Evolutionary conservation across 176 grass and related monocot genomes (phyloP).

Genomic region (Eragrostis nindensis): DNA sequence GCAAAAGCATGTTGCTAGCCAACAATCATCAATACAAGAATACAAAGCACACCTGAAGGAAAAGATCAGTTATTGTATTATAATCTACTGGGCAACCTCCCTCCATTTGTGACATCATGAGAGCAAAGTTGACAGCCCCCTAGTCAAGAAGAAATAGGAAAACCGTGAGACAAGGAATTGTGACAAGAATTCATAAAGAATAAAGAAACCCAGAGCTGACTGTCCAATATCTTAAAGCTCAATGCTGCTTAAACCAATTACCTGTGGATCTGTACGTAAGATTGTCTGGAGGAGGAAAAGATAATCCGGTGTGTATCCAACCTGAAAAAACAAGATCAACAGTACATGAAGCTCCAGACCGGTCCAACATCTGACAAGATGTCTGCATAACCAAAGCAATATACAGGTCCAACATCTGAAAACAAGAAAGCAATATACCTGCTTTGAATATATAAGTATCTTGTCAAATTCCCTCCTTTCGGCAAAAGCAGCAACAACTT

Average conservation of each 20-base stretch:
- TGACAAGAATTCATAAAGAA: conserved; percentile 12
- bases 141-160: conserved; percentile 30
- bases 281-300: conserved; percentile 95
- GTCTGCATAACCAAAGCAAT: not conserved
- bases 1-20: conserved; percentile 21
- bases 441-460: conserved; percentile 93
- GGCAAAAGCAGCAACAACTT: conserved; percentile 97
- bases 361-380: not conserved
- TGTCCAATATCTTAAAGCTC: not conserved
- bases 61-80: conserved; percentile 96
- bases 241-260: conserved; percentile 42
- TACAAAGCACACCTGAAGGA: conserved; percentile 76
- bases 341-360: conserved; percentile 26
- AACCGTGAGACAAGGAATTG: not conserved
- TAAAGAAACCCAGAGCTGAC: conserved; percentile 22
- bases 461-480: conserved; percentile 86
- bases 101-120: conserved; percentile 99
- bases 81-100: conserved; percentile 91
- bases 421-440: conserved; percentile 56
- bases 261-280: conserved; percentile 95
- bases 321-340: conserved; percentile 47
- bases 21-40: conserved; percentile 28
- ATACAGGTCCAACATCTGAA: conserved; percentile 41
- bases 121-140: conserved; percentile 97
- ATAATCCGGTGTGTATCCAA: conserved; percentile 95